Evolutionary conservation across 225 moss, liverwort and hornwort genomes (phyloP), one percentile per base, ranked within the genome.

Genomic region (Rhytidiadelphus loreus): DNA sequence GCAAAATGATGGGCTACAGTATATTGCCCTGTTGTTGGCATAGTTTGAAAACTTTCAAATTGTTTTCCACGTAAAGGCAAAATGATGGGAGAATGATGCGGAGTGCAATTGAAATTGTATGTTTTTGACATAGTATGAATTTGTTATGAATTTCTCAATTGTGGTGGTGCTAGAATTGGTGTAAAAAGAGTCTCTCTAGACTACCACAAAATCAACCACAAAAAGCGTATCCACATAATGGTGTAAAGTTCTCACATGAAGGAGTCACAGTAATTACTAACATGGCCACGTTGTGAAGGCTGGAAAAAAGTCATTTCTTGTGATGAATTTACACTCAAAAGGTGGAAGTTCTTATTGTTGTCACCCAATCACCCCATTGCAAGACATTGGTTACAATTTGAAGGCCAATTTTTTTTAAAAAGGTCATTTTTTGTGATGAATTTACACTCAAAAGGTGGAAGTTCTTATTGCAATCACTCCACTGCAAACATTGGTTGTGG

Each of bases 121-220:
- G 2, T 76, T 13, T 35, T 52, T 52, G 21, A 23, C 2, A 53
- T 33, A 22, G 13, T 32, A 52, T 53, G 53, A 50, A 35, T 53
- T 76, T 53, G 21, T 33, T 22, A 8, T 53, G 35, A 14, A 53
- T 52, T 35, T 53, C 22, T 33, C 8, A 75, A 75, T 4, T 13
- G 8, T 50, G 5, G 0, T 22, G 33, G n/a, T n/a, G n/a, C n/a
- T 0, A 0, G 2, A 11, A 3, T 13, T 22, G 13, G 21, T 22
- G 0, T 0, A 2, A n/a, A 52, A 76, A 33, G 33, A 22, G 8
- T 13, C 7, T 33, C 2, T 2, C 7, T 12, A 5, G 12, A 75
- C 7, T 11, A 33, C 5, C 0, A 4, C 4, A 12, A 12, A 74
- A 32, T 44, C 29, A 48, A 28, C 14, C 13, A 50, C 15, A 44